Evolutionary conservation across 345 rosid species (phyloP).

Genomic region (Aegle marmelos): DNA sequence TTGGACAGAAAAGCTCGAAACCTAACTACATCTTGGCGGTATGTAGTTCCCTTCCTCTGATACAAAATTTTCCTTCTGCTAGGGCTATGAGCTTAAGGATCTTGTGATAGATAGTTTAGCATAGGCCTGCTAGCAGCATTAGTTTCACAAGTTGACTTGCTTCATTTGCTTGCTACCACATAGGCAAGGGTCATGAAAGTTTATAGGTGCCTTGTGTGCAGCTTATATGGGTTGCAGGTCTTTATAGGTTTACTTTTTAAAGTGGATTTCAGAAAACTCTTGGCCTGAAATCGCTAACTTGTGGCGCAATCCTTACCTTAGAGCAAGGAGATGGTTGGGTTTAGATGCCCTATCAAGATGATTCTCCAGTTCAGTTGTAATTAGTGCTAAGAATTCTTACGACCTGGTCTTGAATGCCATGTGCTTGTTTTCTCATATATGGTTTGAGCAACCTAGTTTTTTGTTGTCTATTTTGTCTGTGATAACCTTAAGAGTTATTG

Average conservation of each 20-base stretch:
- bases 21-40: constrained; percentile 93
- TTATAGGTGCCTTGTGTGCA: neutral
- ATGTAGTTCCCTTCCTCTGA: constrained; percentile 22
- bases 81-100: neutral
- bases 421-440: neutral
- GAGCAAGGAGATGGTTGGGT: neutral
- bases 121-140: neutral
- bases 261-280: neutral
- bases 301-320: neutral
- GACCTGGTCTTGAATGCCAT: neutral
- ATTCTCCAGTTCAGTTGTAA: neutral
- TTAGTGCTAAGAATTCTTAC: neutral
- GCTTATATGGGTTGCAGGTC: neutral
- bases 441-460: too few relatives aligned
- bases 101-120: neutral
- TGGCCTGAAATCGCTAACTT: neutral
- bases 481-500: neutral
- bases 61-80: neutral
- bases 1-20: constrained; percentile 88
- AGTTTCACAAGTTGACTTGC: neutral
- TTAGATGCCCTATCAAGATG: neutral
- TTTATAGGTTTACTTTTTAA: neutral
- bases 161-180: neutral
- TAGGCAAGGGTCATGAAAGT: neutral
- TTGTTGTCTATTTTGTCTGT: neutral